Evolutionary conservation across 306 rosid species (phyloP).

Genomic region (Oemleria cerasiformis): DNA sequence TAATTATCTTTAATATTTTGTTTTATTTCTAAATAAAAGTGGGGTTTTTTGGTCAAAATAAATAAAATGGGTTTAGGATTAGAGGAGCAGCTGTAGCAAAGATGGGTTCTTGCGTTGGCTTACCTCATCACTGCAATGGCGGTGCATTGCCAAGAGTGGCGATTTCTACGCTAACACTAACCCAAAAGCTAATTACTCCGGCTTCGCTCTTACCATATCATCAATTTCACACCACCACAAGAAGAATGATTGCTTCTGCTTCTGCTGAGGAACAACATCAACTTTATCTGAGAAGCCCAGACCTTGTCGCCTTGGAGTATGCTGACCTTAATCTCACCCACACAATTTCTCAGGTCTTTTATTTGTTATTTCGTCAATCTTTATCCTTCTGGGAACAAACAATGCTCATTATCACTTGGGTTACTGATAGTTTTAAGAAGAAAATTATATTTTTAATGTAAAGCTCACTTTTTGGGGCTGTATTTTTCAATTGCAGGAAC

Average conservation of each 20-base stretch:
- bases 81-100: background rate
- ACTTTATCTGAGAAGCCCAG: conserved; percentile 46
- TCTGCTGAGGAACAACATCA: conserved; percentile 18
- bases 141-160: conserved; percentile 15
- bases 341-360: conserved; percentile 31
- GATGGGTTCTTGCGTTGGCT: conserved; percentile 33
- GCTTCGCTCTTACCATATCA: background rate
- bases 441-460: background rate
- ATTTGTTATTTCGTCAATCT: background rate
- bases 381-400: background rate
- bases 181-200: conserved; percentile 11
- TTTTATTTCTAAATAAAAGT: too few relatives aligned
- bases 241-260: conserved; percentile 22
- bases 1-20: too few relatives aligned
- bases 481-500: conserved; percentile 48
- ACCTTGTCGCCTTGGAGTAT: conserved; percentile 72
- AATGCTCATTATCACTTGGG: too few relatives aligned
- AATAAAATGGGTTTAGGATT: too few relatives aligned
- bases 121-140: conserved; percentile 2
- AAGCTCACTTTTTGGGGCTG: background rate
- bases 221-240: conserved; percentile 8
- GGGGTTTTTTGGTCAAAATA: too few relatives aligned
- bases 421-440: background rate
- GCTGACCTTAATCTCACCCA: conserved; percentile 76
- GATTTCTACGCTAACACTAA: background rate